phyloP scores from a whole-genome alignment of 2,329 filamentous ascomycete genomes.

The Fusarium neocosmosporiellum region DNA sequence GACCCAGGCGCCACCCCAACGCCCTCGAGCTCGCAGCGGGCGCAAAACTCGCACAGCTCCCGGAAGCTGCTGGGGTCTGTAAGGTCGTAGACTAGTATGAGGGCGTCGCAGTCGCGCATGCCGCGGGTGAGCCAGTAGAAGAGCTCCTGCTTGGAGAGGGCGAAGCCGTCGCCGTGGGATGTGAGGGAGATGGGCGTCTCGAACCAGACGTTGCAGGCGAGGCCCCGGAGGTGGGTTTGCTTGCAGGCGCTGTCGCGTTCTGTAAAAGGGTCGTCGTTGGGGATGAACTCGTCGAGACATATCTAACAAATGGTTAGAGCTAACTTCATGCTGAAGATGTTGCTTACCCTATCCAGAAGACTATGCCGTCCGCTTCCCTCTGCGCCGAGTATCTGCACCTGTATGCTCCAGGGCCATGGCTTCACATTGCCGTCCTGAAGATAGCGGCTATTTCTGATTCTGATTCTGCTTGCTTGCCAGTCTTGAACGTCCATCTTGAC shows the following conservation, averaged over 20 bases:
- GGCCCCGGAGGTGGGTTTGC: conserved; percentile 9
- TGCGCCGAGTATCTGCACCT: conserved; percentile 29
- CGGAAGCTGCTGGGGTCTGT: conserved; percentile 22
- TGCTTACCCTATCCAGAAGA: conserved; percentile 21
- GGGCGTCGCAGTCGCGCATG: conserved; percentile 28
- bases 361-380: conserved; percentile 27
- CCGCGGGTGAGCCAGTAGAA: conserved; percentile 19
- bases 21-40: conserved; percentile 24
- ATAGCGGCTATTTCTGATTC: conserved; percentile 29
- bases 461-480: conserved; percentile 29
- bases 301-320: conserved; percentile 8
- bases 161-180: conserved; percentile 3
- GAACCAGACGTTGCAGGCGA: conserved; percentile 26
- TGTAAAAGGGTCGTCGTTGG: background rate
- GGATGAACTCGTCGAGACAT: conserved; percentile 12
- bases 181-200: conserved; percentile 19
- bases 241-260: conserved; percentile 11
- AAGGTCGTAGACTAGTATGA: conserved; percentile 29
- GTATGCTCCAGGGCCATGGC: conserved; percentile 28
- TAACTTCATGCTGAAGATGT: background rate
- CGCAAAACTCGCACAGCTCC: conserved; percentile 29
- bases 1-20: conserved; percentile 20
- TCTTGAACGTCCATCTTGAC: conserved; percentile 27
- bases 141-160: conserved; percentile 13
- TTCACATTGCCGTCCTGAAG: conserved; percentile 17